phyloP scores from a whole-genome alignment of 2,329 filamentous ascomycete species.

The Rutstroemia sp. region DNA sequence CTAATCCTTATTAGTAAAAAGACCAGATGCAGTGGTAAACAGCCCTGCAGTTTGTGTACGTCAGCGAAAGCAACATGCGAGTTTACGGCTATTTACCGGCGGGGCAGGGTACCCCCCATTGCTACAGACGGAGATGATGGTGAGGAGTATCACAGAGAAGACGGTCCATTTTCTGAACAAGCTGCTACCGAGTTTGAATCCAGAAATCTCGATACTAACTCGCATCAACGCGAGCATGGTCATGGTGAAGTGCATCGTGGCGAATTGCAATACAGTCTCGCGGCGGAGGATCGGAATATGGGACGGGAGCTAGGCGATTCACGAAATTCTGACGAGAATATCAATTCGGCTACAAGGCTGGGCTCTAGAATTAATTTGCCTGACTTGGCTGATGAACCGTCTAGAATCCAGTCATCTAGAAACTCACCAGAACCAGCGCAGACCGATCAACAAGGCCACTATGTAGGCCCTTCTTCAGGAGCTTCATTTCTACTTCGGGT shows the following conservation, averaged over 20 bases:
- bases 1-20: slow-evolving; percentile 29
- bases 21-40: slow-evolving; percentile 34
- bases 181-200: background rate
- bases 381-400: background rate
- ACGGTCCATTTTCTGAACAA: background rate
- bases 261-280: too few relatives aligned
- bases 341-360: background rate
- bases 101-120: slow-evolving; percentile 38
- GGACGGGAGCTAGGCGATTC: too few relatives aligned
- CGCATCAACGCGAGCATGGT: too few relatives aligned
- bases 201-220: too few relatives aligned
- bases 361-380: background rate
- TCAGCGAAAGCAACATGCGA: slow-evolving; percentile 31
- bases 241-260: too few relatives aligned
- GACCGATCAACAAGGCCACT: slow-evolving; percentile 39
- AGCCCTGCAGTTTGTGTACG: slow-evolving; percentile 34
- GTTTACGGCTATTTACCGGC: slow-evolving; percentile 42
- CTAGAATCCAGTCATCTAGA: slow-evolving; percentile 25
- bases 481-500: slow-evolving; percentile 43
- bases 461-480: slow-evolving; percentile 40
- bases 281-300: too few relatives aligned
- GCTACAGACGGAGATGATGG: background rate
- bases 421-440: slow-evolving; percentile 40
- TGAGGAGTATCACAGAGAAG: background rate
- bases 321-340: too few relatives aligned